phyloP scores from a whole-genome alignment of 805 yeast species.

The Ogataea nitratoaversa region DNA sequence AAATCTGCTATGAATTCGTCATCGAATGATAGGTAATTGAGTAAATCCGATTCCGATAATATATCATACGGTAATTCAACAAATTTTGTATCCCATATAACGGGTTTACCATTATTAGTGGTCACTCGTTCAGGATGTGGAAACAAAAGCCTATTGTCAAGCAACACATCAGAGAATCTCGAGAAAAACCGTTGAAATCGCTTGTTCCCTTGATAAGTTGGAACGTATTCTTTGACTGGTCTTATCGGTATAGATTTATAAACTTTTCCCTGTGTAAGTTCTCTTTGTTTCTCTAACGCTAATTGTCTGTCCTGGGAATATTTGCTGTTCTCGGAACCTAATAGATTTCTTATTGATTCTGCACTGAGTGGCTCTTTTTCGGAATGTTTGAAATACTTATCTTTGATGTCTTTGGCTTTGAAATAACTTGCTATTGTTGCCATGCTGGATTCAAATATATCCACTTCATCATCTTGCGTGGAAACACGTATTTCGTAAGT shows the following conservation, averaged over 20 bases:
- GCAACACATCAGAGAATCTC: slow-evolving; percentile 9
- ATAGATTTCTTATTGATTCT: slow-evolving; percentile 10
- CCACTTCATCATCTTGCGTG: slow-evolving; percentile 5
- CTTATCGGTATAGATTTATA: background rate
- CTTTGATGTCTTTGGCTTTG: slow-evolving; percentile 5
- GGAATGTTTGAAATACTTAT: slow-evolving; percentile 11
- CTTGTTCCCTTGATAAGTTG: slow-evolving; percentile 4
- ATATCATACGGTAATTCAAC: slow-evolving; percentile 15
- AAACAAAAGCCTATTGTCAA: slow-evolving; percentile 11
- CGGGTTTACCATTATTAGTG: slow-evolving; percentile 18
- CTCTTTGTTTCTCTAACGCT: slow-evolving; percentile 2
- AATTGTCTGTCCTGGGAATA: slow-evolving; percentile 9
- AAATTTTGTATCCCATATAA: slow-evolving; percentile 19
- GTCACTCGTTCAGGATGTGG: slow-evolving; percentile 18
- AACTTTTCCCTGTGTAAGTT: background rate
- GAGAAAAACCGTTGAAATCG: slow-evolving; percentile 6
- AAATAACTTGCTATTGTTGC: slow-evolving; percentile 5
- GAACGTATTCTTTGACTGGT: background rate
- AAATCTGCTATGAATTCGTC: slow-evolving; percentile 42
- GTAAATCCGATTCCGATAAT: slow-evolving; percentile 10
- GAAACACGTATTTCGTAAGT: slow-evolving; percentile 2
- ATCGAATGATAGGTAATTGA: slow-evolving; percentile 23
- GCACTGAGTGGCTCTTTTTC: slow-evolving; percentile 12
- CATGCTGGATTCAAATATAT: slow-evolving; percentile 3
- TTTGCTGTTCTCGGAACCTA: slow-evolving; percentile 12